These are phyloP conservation scores for Biscogniauxia sp. DNA, from an alignment of 2,329 filamentous ascomycete species.

Conservation along the genomic window DNA sequence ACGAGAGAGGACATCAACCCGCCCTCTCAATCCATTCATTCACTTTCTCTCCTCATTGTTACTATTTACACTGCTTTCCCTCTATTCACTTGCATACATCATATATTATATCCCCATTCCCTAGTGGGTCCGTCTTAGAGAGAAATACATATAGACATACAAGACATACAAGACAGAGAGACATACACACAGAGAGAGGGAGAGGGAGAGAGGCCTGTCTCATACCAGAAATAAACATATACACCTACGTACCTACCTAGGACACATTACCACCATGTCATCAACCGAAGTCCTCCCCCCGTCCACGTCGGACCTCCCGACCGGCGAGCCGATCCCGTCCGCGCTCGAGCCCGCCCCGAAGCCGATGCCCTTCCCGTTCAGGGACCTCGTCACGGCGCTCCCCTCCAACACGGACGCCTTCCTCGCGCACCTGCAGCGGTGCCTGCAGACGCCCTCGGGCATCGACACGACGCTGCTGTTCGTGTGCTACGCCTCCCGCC, in stretches of 20 bases:
- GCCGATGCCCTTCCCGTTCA: conserved; percentile 25
- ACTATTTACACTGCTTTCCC: no score
- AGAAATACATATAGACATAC: no score
- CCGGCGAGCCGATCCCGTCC: conserved; percentile 36
- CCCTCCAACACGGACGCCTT: conserved; percentile 50
- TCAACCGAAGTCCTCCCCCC: conserved; percentile 18
- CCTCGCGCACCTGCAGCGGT: conserved; percentile 56
- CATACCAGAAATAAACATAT: background rate
- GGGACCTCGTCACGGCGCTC: conserved; percentile 33
- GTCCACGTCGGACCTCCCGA: conserved; percentile 35
- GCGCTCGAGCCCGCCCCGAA: conserved; percentile 23
- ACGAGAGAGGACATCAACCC: background rate
- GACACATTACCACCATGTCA: conserved; percentile 18
- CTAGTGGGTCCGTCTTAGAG: no score
- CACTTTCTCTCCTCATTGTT: background rate
- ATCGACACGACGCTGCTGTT: conserved; percentile 69
- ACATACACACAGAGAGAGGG: no score
- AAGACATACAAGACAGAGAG: no score
- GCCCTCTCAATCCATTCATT: background rate
- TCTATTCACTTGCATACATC: no score
- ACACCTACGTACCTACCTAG: conserved; percentile 6
- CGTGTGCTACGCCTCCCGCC: conserved; percentile 64
- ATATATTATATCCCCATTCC: no score
- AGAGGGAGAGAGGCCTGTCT: no score
- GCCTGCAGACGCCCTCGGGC: conserved; percentile 66